Evolutionary conservation across 2,329 filamentous ascomycete species (phyloP), one percentile per base, ranked within the genome.

Genomic region (Scedosporium minutisporum): DNA sequence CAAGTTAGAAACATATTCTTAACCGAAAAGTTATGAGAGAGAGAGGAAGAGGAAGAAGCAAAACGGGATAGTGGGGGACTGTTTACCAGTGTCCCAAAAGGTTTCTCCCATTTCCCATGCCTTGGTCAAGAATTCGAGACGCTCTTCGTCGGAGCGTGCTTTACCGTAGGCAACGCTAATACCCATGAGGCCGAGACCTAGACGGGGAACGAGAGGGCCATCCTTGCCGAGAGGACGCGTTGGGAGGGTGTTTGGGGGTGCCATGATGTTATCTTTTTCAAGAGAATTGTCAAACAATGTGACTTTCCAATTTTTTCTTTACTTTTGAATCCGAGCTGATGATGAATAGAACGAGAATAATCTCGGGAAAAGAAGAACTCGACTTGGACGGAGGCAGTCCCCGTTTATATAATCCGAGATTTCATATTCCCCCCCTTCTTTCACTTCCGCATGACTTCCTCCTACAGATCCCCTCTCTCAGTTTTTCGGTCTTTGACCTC

Each of bases 51-150:
- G 48, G 9, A 53, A n/a, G 27, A 29, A 29, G 27, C n/a, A n/a
- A n/a, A n/a, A n/a, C n/a, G n/a, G n/a, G n/a, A n/a, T n/a, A 6
- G 27, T 29, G 29, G 29, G 25, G 25, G 25, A 3, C 25, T 33
- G 9, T 7, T 33, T 53, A 53, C 48, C 48, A 2, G 58, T 77
- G 65, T 85, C 82, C 81, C 81, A 84, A 68, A 79, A 78, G 10
- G 74, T 75, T 58, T 77, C 76, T 59, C 83, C 83, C 1, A 78
- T 65, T 29, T 79, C 78, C 70, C 79, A 79, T 3, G 77, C 77
- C 12, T 74, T 75, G 68, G 84, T 80, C 21, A 85, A 77, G 2
- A 85, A 66, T 3, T 75, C 75, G 63, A 84, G 74, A 2, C 80
- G 77, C 64, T 83, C 79, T 23, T 76, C 70, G 33, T 84, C 80